These are phyloP conservation scores for Kodamaea kaohsiungensis DNA, from an alignment of 805 yeast species.

Conservation along the genomic window DNA sequence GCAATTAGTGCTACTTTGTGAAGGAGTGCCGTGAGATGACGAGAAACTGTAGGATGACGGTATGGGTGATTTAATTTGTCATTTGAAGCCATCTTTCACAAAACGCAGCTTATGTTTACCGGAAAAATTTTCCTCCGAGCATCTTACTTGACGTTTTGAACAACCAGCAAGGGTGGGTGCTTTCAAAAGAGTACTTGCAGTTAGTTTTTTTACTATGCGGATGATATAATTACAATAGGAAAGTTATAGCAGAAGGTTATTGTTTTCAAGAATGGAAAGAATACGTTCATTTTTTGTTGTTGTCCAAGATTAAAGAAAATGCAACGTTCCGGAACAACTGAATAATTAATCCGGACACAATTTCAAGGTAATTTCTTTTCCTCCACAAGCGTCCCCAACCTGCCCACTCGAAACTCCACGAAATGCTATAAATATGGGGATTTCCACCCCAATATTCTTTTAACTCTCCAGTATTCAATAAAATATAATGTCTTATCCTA, in stretches of 20 bases:
- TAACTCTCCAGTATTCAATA: neutral
- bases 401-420: neutral
- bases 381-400: neutral
- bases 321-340: neutral
- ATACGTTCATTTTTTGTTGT: neutral
- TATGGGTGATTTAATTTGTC: neutral
- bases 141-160: neutral
- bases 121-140: neutral
- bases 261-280: neutral
- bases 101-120: neutral
- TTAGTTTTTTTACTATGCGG: neutral
- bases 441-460: neutral
- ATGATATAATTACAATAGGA: neutral
- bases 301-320: neutral
- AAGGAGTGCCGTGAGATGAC: neutral
- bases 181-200: neutral
- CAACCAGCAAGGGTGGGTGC: neutral
- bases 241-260: neutral
- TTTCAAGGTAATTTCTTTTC: neutral
- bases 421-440: slow-evolving; percentile 1
- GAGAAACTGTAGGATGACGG: neutral
- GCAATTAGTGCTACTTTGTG: neutral
- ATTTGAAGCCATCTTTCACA: neutral
- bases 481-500: slow-evolving; percentile 20
- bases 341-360: slow-evolving; percentile 1